Evolutionary conservation across 805 yeast species (phyloP), one percentile per base, ranked within the genome.

Genomic region (Saturnispora bothae): DNA sequence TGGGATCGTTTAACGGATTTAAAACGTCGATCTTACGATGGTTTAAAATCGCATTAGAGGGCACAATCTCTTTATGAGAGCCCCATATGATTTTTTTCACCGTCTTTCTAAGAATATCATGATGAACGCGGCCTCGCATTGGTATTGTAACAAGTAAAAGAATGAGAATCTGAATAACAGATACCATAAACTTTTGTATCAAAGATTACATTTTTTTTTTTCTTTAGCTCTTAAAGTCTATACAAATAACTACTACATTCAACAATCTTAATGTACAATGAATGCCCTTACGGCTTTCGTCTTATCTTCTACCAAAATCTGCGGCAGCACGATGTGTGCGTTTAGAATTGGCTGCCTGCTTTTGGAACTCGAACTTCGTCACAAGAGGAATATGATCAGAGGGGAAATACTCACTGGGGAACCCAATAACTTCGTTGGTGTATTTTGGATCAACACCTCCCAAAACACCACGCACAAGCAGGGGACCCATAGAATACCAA

Each of bases 371-470:
- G 52, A 89, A 79, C 56, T 78, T 76, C 15, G 88, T 69, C 40
- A 85, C 71, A 44, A 89, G 64, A n/a, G 96, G 88, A 51, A 89
- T 73, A 61, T 89, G 97, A 60, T 89, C 97, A 34, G 95, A 83
- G 18, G 97, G 96, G 64, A 80, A 82, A 56, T 86, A 83, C 17
- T 86, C 84, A 54, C 84, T 84, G 16, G 99, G 99, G 59, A 92
- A 77, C 6, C 97, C 99, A 55, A 92, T 80, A 44, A 76, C 76
- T 48, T 78, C 78, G 40, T 71, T 64, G 33, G 79, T 68, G 56
- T 92, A 92, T 3, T 80, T 82, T 33, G 68, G 68, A 56, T 89
- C 96, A 31, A 88, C 74, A 49, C 76, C 75, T 20, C 96, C 97
- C 39, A 89, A 64, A 50, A 92, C 63, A 7, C 96, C 96, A 48